Conservation (phyloP, 2,329 filamentous ascomycete genomes). For the Simplicillium sp. region DNA sequence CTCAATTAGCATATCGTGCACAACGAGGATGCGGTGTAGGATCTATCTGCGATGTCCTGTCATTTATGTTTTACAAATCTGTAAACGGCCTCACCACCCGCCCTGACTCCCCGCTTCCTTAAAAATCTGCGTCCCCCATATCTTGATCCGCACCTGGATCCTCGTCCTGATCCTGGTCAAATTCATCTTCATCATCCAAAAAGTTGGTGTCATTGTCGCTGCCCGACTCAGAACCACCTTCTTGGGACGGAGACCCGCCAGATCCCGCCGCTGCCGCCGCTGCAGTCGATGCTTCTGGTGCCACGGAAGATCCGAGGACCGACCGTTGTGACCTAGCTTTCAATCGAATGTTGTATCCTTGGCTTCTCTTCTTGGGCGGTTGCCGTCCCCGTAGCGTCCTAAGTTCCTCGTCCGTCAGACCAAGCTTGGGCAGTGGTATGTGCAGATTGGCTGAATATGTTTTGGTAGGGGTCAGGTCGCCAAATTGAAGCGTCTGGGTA, state of each 20-base stretch:
- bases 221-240: conserved; percentile 9
- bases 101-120: no score
- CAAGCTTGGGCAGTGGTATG: conserved; percentile 22
- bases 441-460: conserved; percentile 20
- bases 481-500: conserved; percentile 20
- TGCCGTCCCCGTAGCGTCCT: conserved; percentile 22
- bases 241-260: conserved; percentile 11
- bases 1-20: no score
- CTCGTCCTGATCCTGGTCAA: no score
- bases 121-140: no score
- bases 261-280: no score
- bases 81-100: no score
- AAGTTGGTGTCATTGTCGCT: conserved; percentile 17
- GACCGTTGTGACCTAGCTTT: conserved; percentile 7
- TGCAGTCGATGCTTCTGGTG: conserved; percentile 20
- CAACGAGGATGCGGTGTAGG: no score
- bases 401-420: conserved; percentile 25
- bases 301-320: conserved; percentile 12
- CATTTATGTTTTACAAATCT: no score
- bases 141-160: no score
- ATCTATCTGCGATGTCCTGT: no score
- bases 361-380: conserved; percentile 25
- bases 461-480: conserved; percentile 22
- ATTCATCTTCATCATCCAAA: conserved; percentile 9
- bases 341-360: conserved; percentile 23